phyloP scores from a whole-genome alignment of 1,284 basidiomycete genomes.

The Chondrostereum purpureum region DNA sequence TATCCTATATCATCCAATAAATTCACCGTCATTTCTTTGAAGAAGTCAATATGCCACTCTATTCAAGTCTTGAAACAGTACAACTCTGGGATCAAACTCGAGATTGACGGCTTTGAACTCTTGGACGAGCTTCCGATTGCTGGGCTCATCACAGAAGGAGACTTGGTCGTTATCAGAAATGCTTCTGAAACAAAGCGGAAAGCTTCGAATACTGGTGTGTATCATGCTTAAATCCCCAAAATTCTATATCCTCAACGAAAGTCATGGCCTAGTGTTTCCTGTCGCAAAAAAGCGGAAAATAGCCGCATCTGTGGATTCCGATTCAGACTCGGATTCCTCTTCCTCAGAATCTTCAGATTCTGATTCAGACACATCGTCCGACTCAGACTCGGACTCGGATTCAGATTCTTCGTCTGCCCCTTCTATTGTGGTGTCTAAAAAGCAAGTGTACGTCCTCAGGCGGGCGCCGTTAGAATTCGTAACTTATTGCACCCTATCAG shows the following conservation, averaged over 20 bases:
- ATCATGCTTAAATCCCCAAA: neutral
- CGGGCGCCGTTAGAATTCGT: too few species aligned
- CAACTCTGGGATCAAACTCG: slow-evolving; percentile 6
- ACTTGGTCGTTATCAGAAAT: slow-evolving; percentile 6
- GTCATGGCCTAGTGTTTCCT: slow-evolving; percentile 5
- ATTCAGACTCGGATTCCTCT: slow-evolving; percentile 3
- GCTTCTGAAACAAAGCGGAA: slow-evolving; percentile 1
- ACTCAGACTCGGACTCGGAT: slow-evolving; percentile 3
- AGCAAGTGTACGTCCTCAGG: neutral
- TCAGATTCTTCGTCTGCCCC: neutral
- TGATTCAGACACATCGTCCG: slow-evolving; percentile 5
- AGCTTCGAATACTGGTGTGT: neutral
- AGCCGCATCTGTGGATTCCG: slow-evolving; percentile 4
- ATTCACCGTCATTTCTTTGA: slow-evolving; percentile 6
- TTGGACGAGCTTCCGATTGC: slow-evolving; percentile 10
- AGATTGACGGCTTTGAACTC: slow-evolving; percentile 13
- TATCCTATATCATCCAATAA: slow-evolving; percentile 5
- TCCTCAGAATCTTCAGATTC: slow-evolving; percentile 4
- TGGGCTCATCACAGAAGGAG: slow-evolving; percentile 11
- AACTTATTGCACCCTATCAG: too few species aligned
- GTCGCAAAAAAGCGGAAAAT: slow-evolving; percentile 4
- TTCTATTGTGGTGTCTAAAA: neutral
- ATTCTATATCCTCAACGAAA: neutral
- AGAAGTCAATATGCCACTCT: slow-evolving; percentile 11
- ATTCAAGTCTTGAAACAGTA: slow-evolving; percentile 5